phyloP scores from a whole-genome alignment of 2,329 filamentous ascomycete genomes.

The Fusarium setosum region DNA sequence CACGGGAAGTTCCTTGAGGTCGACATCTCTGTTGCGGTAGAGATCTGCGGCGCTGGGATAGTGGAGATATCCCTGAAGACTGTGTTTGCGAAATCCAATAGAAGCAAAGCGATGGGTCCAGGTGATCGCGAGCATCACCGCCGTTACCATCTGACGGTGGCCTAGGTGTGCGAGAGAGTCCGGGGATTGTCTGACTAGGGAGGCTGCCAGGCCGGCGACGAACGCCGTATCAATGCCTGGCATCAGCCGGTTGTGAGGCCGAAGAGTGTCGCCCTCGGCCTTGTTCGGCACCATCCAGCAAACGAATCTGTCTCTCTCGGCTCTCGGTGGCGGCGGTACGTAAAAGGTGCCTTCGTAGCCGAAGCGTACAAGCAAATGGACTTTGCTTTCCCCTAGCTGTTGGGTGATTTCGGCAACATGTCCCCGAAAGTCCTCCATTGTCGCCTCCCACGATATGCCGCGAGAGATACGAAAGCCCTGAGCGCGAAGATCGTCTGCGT shows the following conservation, averaged over 20 bases:
- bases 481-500: background rate
- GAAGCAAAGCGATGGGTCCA: background rate
- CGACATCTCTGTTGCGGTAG: background rate
- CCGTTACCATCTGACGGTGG: background rate
- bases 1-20: background rate
- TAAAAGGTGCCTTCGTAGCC: background rate
- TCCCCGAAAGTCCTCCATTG: background rate
- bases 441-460: slow-evolving; percentile 4
- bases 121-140: background rate
- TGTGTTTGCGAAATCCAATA: background rate
- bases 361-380: background rate
- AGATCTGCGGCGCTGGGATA: background rate
- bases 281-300: background rate
- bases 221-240: background rate
- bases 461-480: background rate
- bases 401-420: background rate
- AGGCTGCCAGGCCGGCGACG: background rate
- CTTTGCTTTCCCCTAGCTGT: background rate
- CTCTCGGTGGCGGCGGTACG: background rate
- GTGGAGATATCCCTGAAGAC: fast-evolving
- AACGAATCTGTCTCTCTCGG: background rate
- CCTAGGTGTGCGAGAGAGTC: background rate
- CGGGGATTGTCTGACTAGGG: background rate
- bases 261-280: background rate
- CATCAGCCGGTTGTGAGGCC: background rate